Evolutionary conservation across 176 grass and related monocot species (phyloP).

Genomic region (Aechmea fasciata): DNA sequence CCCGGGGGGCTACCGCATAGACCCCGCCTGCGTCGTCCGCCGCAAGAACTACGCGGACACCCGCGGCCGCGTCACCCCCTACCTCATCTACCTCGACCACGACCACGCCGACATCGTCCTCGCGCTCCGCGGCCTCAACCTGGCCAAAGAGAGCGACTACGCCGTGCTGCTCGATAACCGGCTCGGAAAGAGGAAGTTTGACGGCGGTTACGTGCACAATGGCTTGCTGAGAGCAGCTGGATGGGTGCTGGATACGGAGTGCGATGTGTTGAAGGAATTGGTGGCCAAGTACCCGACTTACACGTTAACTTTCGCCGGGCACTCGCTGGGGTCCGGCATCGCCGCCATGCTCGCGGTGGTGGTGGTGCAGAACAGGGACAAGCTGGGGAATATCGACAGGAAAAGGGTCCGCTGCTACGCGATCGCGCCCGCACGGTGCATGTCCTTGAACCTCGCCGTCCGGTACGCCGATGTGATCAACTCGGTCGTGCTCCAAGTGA

Average conservation of each 20-base stretch:
- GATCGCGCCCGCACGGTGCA: conserved; percentile 71
- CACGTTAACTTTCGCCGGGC: conserved; percentile 74
- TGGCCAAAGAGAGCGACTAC: conserved; percentile 67
- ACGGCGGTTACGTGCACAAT: conserved; percentile 86
- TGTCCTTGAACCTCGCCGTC: conserved; percentile 87
- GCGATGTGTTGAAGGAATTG: conserved; percentile 50
- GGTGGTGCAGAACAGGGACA: conserved; percentile 61
- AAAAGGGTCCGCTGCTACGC: conserved; percentile 58
- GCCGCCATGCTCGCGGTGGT: conserved; percentile 76
- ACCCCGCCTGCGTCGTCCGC: conserved; percentile 34
- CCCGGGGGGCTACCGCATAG: conserved; percentile 26
- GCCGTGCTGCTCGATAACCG: conserved; percentile 76
- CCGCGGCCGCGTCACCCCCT: conserved; percentile 57
- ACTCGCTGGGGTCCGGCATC: conserved; percentile 58
- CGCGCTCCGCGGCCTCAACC: conserved; percentile 65
- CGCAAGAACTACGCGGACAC: conserved; percentile 55
- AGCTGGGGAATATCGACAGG: conserved; percentile 48
- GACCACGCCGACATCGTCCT: conserved; percentile 59
- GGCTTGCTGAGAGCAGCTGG: conserved; percentile 62
- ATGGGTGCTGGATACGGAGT: conserved; percentile 70
- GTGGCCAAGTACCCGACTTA: conserved; percentile 43
- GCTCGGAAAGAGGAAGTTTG: conserved; percentile 66
- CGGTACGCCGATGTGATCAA: conserved; percentile 86
- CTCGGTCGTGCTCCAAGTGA: conserved; percentile 73
- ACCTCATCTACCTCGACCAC: conserved; percentile 84